Percentiles rank a stretch among this genome's conserved stretches.
phyloP scores from a whole-genome alignment of 2,329 filamentous ascomycete species.

The Pseudogymnoascus sp. region DNA sequence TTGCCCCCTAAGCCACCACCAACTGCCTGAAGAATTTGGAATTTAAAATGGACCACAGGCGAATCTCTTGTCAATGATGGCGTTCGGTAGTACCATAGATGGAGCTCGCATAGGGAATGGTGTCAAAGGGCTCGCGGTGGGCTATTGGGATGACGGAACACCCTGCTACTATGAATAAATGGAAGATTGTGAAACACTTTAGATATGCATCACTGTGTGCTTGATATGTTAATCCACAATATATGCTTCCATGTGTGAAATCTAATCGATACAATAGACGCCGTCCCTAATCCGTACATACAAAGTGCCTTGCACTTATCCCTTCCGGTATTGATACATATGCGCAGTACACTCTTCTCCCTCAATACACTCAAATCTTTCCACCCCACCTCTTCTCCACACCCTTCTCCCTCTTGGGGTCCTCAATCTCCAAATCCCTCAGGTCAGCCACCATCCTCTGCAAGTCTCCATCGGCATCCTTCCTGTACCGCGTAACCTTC shows the following conservation, averaged over 20 bases:
- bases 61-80: conserved; percentile 9
- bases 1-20: conserved; percentile 49
- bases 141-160: conserved; percentile 4
- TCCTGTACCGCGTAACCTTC: conserved; percentile 74
- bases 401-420: conserved; percentile 27
- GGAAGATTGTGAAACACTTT: conserved; percentile 5
- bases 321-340: conserved; percentile 5
- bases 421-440: conserved; percentile 29
- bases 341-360: background rate
- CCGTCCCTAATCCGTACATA: conserved; percentile 7
- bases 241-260: background rate
- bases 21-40: conserved; percentile 23
- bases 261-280: background rate
- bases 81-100: conserved; percentile 10
- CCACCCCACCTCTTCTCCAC: conserved; percentile 29
- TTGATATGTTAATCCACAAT: background rate
- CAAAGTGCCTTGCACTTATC: background rate
- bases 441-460: conserved; percentile 53
- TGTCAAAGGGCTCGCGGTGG: background rate
- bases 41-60: conserved; percentile 6
- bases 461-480: conserved; percentile 58
- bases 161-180: conserved; percentile 9
- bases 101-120: conserved; percentile 11
- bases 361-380: conserved; percentile 12
- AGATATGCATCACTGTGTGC: background rate